These are phyloP conservation scores for Alternaria conjuncta DNA, from an alignment of 2,329 filamentous ascomycete species.

Conservation along the genomic window DNA sequence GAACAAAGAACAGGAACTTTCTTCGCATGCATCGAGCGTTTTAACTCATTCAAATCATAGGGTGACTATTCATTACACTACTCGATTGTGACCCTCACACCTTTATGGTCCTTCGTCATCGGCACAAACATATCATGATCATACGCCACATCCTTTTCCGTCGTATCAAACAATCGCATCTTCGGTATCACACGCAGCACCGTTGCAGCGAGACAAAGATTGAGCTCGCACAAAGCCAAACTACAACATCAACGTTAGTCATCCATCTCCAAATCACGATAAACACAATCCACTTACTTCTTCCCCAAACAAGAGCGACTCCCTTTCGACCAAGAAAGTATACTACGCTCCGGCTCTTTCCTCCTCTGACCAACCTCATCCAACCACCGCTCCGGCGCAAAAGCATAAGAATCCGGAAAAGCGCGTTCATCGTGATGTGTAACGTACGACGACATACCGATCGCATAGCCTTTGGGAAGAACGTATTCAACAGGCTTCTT, in stretches of 20 bases:
- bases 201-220: constrained; percentile 27
- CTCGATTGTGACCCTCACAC: constrained; percentile 27
- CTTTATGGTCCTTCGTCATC: constrained; percentile 32
- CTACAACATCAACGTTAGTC: constrained; percentile 5
- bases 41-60: neutral
- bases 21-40: neutral
- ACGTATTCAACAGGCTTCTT: constrained; percentile 28
- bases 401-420: constrained; percentile 33
- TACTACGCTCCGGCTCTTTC: constrained; percentile 34
- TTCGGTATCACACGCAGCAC: constrained; percentile 32
- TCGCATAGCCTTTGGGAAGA: constrained; percentile 29
- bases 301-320: constrained; percentile 42
- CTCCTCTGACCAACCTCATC: constrained; percentile 31
- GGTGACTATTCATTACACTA: neutral
- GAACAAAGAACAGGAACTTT: neutral
- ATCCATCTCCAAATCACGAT: neutral
- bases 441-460: constrained; percentile 36
- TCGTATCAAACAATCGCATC: constrained; percentile 31
- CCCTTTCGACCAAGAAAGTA: constrained; percentile 42
- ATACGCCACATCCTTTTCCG: constrained; percentile 27
- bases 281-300: constrained; percentile 31
- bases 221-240: constrained; percentile 31
- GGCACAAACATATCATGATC: constrained; percentile 38
- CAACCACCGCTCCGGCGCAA: constrained; percentile 41
- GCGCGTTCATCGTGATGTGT: constrained; percentile 32